Evolutionary conservation across 176 grass and related monocot genomes (phyloP).

Genomic region (Ampelocalamus luodianensis): DNA sequence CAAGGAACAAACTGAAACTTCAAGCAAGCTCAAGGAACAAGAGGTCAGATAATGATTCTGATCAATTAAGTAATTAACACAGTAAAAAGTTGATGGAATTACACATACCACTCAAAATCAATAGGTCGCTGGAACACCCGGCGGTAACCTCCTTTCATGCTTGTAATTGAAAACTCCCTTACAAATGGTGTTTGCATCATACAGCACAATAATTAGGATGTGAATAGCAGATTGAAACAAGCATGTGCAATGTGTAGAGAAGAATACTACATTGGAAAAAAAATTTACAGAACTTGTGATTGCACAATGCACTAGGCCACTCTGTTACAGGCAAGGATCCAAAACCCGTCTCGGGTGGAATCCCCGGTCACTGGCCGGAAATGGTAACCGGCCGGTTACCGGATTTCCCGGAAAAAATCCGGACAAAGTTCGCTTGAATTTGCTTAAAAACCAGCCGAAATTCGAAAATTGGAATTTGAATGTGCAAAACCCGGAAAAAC

Average conservation of each 20-base stretch:
- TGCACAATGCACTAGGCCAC: background rate
- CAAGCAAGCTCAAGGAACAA: constrained; percentile 25
- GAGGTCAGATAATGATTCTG: constrained; percentile 8
- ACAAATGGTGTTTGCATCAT: constrained; percentile 41
- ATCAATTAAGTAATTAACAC: background rate
- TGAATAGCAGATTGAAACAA: constrained; percentile 19
- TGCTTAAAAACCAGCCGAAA: no score
- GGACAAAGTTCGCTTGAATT: no score
- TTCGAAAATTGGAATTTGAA: no score
- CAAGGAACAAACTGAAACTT: constrained; percentile 7
- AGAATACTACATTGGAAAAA: background rate
- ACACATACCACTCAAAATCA: constrained; percentile 80
- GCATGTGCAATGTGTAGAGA: background rate
- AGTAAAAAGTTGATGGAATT: constrained; percentile 17
- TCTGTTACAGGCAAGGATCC: constrained; percentile 18
- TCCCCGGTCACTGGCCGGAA: no score
- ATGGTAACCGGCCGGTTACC: no score
- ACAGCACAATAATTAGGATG: constrained; percentile 26
- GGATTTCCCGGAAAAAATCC: no score
- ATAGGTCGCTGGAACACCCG: constrained; percentile 82
- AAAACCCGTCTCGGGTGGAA: no score
- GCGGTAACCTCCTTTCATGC: constrained; percentile 92
- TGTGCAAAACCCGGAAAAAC: no score
- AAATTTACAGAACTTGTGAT: background rate
- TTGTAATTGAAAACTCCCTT: constrained; percentile 97